These are phyloP conservation scores for Xylaria venustula DNA, from an alignment of 495 filamentous ascomycete species.

Conservation along the genomic window DNA sequence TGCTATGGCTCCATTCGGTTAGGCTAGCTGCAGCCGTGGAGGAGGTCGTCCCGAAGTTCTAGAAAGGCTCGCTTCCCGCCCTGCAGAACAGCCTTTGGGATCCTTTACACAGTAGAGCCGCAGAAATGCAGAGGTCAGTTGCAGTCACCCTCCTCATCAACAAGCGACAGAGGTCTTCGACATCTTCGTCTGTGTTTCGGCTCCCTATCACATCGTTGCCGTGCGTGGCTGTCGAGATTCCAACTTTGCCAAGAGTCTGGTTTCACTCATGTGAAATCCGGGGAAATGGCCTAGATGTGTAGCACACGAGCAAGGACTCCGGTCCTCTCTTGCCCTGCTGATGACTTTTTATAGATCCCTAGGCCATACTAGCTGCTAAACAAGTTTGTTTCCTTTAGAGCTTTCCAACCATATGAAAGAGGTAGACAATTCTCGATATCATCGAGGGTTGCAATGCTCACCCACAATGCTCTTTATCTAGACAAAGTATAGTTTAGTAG, in stretches of 20 bases:
- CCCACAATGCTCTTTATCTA: background rate
- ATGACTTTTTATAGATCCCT: background rate
- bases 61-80: slow-evolving; percentile 5
- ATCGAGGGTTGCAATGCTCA: background rate
- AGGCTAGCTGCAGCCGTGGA: slow-evolving; percentile 2
- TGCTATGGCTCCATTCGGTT: background rate
- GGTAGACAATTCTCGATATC: background rate
- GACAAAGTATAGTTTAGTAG: background rate
- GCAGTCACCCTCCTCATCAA: background rate
- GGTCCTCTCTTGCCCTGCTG: background rate
- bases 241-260: background rate
- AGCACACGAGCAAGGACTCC: background rate
- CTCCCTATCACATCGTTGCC: slow-evolving; percentile 5
- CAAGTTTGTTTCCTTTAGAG: too few relatives aligned
- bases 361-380: background rate
- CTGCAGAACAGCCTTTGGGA: background rate
- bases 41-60: slow-evolving; percentile 16
- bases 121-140: background rate
- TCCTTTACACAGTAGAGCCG: background rate
- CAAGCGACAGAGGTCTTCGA: background rate
- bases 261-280: slow-evolving; percentile 12
- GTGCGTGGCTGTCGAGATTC: background rate
- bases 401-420: background rate
- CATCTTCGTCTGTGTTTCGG: background rate
- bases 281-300: slow-evolving; percentile 11